A percentile compares a stretch with the other conserved stretches of the same genome.
Evolutionary conservation across 768 basidiomycete genomes (phyloP).

Genomic region (Rubroboletus pulcherrimus): DNA sequence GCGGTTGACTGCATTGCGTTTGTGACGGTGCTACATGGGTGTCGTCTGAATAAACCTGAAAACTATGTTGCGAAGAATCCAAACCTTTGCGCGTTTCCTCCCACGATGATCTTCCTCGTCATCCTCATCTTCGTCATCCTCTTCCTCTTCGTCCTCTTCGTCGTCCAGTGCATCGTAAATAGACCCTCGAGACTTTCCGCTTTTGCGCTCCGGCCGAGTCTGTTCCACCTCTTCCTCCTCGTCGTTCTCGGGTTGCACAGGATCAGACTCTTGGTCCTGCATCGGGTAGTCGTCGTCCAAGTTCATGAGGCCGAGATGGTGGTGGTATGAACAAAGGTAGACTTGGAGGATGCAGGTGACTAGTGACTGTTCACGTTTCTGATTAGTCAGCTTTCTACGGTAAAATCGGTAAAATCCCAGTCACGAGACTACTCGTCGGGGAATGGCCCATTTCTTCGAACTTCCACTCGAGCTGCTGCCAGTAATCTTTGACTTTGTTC

Average conservation of each 20-base stretch:
- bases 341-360: neutral
- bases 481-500: slow-evolving; percentile 46
- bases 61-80: slow-evolving; percentile 11
- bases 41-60: slow-evolving; percentile 5
- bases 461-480: slow-evolving; percentile 68
- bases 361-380: neutral
- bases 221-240: slow-evolving; percentile 38
- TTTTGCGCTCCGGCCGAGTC: slow-evolving; percentile 16
- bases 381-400: slow-evolving; percentile 26
- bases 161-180: slow-evolving; percentile 37
- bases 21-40: slow-evolving; percentile 55
- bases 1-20: slow-evolving; percentile 59
- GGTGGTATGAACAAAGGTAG: slow-evolving; percentile 24
- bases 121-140: slow-evolving; percentile 56
- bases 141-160: slow-evolving; percentile 52
- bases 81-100: slow-evolving; percentile 61
- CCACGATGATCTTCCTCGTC: slow-evolving; percentile 41
- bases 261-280: slow-evolving; percentile 28
- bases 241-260: slow-evolving; percentile 32
- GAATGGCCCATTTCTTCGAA: slow-evolving; percentile 44
- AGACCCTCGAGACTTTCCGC: slow-evolving; percentile 27
- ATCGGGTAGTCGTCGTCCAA: slow-evolving; percentile 34
- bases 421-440: neutral
- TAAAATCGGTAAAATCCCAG: no score
- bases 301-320: slow-evolving; percentile 27